phyloP scores from a whole-genome alignment of 345 rosid species.

The Corchorus olitorius region DNA sequence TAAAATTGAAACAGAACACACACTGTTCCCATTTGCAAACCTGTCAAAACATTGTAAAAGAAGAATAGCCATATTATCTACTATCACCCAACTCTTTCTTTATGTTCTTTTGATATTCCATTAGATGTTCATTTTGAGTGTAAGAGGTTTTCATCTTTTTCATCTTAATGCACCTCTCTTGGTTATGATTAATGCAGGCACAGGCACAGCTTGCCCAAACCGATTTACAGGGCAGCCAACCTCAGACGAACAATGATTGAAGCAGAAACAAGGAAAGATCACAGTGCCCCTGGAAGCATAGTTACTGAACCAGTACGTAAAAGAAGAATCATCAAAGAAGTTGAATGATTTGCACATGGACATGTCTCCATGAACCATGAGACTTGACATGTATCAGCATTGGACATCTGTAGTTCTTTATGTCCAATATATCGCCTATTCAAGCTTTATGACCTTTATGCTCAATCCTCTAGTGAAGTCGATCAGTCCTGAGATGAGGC shows the following conservation, averaged over 20 bases:
- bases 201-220: conserved; percentile 86
- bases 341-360: conserved; percentile 45
- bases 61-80: neutral
- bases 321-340: conserved; percentile 77
- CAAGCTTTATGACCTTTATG: neutral
- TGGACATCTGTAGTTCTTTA: neutral
- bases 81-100: neutral
- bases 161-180: neutral
- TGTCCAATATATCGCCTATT: neutral
- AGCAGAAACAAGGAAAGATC: conserved; percentile 81
- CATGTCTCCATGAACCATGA: neutral
- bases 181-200: conserved; percentile 80
- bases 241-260: conserved; percentile 53
- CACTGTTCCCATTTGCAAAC: neutral
- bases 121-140: neutral
- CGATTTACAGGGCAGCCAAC: conserved; percentile 68
- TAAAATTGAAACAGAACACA: conserved; percentile 28
- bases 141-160: neutral
- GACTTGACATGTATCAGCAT: neutral
- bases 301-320: conserved; percentile 55
- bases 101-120: neutral
- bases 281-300: conserved; percentile 81
- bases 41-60: neutral
- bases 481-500: neutral
- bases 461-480: neutral